Base-by-base conservation (phyloP, 129 eudicot species). In the Erigeron canadensis region DNA sequence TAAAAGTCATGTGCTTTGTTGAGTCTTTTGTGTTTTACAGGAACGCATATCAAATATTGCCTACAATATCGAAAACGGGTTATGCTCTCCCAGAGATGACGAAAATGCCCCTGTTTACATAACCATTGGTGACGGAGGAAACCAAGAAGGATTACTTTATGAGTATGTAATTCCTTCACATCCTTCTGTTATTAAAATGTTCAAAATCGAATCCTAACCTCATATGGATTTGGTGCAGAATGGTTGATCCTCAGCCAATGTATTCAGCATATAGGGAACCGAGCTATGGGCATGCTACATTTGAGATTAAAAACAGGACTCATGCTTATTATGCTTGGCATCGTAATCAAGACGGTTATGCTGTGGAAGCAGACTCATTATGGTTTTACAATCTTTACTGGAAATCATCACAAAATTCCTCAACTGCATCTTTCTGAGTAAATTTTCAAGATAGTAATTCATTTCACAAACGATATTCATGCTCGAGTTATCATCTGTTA, bases 51-150 rank as follows among this genome's bases (percentile, higher is more conserved):
- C 98, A 17, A 93, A 93, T 87, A 84, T 93, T 47, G 86, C 84
- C 13, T 93, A 93, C 83, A 82, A 93, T 69, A 76, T 93, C 16
- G 90, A 82, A 12, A 93, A 93, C n/a, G 86, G 95, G 22, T 4
- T 72, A 66, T 93, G 96, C 70, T 64, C 79, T 64, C 98, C 98
- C 12, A 51, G 39, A 17, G 56, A 66, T 22, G 92, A 93, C 43
- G 75, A 62, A 8, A 83, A 86, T 63, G 98, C 98, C 50, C 98
- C 95, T 16, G 88, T 93, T 54, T 89, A 93, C 81, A 84, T 89
- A 60, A 93, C 98, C 37, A 81, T 93, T 19, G 96, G 98, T 53
- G 98, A 93, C 23, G 96, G 98, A 70, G 98, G 98, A 78, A 93
- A 93, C 81, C 91, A 75, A 63, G 98, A 93, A 74, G 98, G 98